These are phyloP conservation scores for Eucalyptus marginata DNA, from an alignment of 345 rosid genomes.

Conservation along the genomic window DNA sequence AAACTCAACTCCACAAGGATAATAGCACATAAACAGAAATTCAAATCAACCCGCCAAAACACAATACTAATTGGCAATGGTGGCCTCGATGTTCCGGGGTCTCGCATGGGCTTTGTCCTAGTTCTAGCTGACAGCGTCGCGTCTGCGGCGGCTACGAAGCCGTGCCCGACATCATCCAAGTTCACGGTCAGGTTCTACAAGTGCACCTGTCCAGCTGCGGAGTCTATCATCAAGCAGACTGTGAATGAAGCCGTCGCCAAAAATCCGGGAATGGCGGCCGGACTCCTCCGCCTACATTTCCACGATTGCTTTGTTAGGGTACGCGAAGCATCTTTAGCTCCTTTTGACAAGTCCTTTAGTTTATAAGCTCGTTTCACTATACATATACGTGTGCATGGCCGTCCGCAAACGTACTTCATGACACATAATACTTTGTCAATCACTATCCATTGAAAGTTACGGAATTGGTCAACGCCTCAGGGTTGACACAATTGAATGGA, in stretches of 20 bases:
- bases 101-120: neutral
- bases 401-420: neutral
- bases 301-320: conserved; percentile 18
- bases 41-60: neutral
- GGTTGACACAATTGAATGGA: neutral
- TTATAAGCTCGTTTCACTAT: neutral
- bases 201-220: neutral
- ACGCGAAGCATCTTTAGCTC: neutral
- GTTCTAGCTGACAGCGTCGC: neutral
- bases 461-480: neutral
- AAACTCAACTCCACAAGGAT: neutral
- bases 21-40: neutral
- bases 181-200: conserved; percentile 3
- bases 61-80: neutral
- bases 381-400: neutral
- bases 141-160: neutral
- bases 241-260: neutral
- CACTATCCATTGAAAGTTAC: neutral
- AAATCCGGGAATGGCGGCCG: neutral
- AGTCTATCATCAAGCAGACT: neutral
- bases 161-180: neutral
- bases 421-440: neutral
- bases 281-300: conserved; percentile 10
- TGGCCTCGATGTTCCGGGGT: neutral
- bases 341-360: neutral